These are phyloP conservation scores for Hyphopichia fennica DNA, from an alignment of 1,139 yeast genomes.

Conservation along the genomic window DNA sequence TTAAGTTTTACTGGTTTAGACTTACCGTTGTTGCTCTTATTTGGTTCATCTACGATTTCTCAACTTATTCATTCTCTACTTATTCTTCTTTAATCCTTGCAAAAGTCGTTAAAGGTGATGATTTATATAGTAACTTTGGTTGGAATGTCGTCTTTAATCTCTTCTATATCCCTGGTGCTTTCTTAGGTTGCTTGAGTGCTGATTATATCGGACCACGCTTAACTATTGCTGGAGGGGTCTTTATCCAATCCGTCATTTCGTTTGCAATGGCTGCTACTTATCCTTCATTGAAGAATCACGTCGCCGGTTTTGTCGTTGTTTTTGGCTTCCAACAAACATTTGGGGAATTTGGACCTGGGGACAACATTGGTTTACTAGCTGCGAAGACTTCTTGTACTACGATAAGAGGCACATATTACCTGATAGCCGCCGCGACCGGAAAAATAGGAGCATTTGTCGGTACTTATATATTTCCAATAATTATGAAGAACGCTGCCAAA, in stretches of 20 bases:
- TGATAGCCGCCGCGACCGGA: conserved; percentile 88
- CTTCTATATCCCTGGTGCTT: conserved; percentile 88
- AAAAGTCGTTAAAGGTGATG: conserved; percentile 58
- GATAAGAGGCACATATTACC: conserved; percentile 87
- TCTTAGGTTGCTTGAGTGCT: conserved; percentile 77
- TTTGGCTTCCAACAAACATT: conserved; percentile 83
- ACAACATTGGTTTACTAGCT: conserved; percentile 84
- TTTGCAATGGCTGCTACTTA: conserved; percentile 79
- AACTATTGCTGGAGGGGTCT: conserved; percentile 68
- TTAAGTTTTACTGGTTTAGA: conserved; percentile 87
- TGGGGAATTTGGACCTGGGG: conserved; percentile 96
- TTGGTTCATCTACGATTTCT: conserved; percentile 92
- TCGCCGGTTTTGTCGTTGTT: conserved; percentile 79
- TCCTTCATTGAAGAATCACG: conserved; percentile 51
- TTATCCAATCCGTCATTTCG: conserved; percentile 78
- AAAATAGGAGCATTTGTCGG: conserved; percentile 93
- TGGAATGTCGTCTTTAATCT: conserved; percentile 90
- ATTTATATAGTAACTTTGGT: conserved; percentile 76
- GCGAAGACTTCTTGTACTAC: conserved; percentile 86
- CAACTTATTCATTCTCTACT: conserved; percentile 83
- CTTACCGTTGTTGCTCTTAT: conserved; percentile 66
- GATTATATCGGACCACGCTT: conserved; percentile 89
- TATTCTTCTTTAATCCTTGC: conserved; percentile 70
- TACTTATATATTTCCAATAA: conserved; percentile 80
- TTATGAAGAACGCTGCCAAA: conserved; percentile 40